Base-by-base conservation (phyloP, 805 yeast genomes). In the Monosporozyma siamensis region DNA sequence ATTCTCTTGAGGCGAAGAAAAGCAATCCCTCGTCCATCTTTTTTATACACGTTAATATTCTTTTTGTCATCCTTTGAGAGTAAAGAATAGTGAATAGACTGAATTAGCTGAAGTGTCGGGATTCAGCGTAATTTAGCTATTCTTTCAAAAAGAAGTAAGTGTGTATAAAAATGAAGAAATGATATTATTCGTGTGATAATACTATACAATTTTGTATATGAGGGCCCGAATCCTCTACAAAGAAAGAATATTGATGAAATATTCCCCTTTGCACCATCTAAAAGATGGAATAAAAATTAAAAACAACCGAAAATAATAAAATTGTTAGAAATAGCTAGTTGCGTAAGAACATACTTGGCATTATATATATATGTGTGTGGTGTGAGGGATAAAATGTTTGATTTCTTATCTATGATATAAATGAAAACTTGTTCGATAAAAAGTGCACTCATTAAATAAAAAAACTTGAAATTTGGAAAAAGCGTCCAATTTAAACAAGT, bases 71-170 rank as follows among this genome's bases (percentile, higher is more conserved):
- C n/a, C n/a, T n/a, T n/a, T n/a, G n/a, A n/a, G n/a, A n/a, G n/a
- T n/a, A n/a, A n/a, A n/a, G n/a, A n/a, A n/a, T n/a, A n/a, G n/a
- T n/a, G n/a, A n/a, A n/a, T n/a, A n/a, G n/a, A n/a, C n/a, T n/a
- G n/a, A 23, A 23, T 23, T 36, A 25, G 17, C 46, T 77, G 82
- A 80, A 82, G 90, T 82, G 90, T 82, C 90, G 87, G 89, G 89
- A 58, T 82, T 80, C 82, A 80, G 82, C 66, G 75, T 75, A 78
- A 68, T 63, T n/a, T n/a, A n/a, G n/a, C n/a, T n/a, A n/a, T n/a
- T n/a, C n/a, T n/a, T n/a, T n/a, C n/a, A n/a, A n/a, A n/a, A n/a
- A n/a, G n/a, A n/a, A n/a, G n/a, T 52, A 50, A 46, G 26, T 22
- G 12, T 24, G 10, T 14, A 14, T 34, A 38, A 40, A 27, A 36